phyloP scores from a whole-genome alignment of 495 filamentous ascomycete genomes.

The Lentithecium fluviatile region DNA sequence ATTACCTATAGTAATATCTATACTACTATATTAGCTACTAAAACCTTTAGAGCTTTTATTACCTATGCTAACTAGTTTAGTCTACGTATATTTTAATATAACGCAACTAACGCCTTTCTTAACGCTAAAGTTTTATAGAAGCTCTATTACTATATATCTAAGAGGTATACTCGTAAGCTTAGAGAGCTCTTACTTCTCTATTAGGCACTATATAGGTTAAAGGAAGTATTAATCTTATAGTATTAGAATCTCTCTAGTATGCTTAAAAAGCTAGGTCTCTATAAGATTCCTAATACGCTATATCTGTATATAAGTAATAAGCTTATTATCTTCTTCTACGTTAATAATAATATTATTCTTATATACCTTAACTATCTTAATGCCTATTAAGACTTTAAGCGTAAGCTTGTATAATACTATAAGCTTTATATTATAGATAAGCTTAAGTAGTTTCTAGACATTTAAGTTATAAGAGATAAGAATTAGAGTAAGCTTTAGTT shows the following conservation, averaged over 20 bases:
- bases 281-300: background rate
- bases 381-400: too few relatives aligned
- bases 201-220: conserved; percentile 23
- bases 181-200: conserved; percentile 1
- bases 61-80: conserved; percentile 7
- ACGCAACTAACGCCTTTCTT: conserved; percentile 7
- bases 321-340: conserved; percentile 22
- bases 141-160: conserved; percentile 4
- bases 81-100: conserved; percentile 8
- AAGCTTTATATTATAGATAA: too few relatives aligned
- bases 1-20: conserved; percentile 8
- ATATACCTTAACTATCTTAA: too few relatives aligned
- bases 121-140: background rate
- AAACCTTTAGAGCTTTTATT: conserved; percentile 11
- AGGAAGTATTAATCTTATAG: conserved; percentile 13
- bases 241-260: conserved; percentile 12
- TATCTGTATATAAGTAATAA: conserved; percentile 8
- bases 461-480: too few relatives aligned
- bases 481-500: too few relatives aligned
- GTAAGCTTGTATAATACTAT: too few relatives aligned
- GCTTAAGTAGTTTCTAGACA: too few relatives aligned
- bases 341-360: conserved; percentile 21
- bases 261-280: conserved; percentile 9
- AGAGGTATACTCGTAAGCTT: background rate
- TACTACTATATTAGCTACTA: conserved; percentile 15